Percentiles rank a stretch among this genome's conserved stretches.
These are phyloP conservation scores for Cladophialophora carrionii DNA, from an alignment of 2,329 filamentous ascomycete genomes.

Conservation along the genomic window DNA sequence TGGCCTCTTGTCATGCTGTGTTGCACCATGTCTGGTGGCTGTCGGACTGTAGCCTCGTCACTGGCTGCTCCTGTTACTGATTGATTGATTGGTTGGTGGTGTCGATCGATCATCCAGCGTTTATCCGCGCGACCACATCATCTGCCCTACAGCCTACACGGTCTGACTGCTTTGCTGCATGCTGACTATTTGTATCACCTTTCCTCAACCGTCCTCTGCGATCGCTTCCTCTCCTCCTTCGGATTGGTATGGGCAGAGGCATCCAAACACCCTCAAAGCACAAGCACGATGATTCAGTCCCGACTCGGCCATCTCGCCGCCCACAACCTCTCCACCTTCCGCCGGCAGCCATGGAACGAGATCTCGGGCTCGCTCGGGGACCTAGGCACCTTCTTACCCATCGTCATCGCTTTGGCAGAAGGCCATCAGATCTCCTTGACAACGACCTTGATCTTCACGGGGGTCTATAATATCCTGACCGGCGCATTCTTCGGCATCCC, in stretches of 20 bases:
- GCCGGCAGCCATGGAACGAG: slow-evolving; percentile 66
- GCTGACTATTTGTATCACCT: slow-evolving; percentile 10
- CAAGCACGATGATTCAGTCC: slow-evolving; percentile 11
- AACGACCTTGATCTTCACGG: slow-evolving; percentile 82
- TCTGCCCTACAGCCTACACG: slow-evolving; percentile 8
- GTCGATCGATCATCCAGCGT: slow-evolving; percentile 10
- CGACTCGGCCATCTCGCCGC: slow-evolving; percentile 22
- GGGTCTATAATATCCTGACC: slow-evolving; percentile 81
- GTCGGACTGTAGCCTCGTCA: not conserved
- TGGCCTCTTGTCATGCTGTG: not conserved
- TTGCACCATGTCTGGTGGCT: not conserved
- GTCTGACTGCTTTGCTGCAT: not conserved
- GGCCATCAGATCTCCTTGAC: slow-evolving; percentile 79
- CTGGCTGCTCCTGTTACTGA: not conserved
- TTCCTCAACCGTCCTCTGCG: not conserved
- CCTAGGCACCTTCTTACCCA: slow-evolving; percentile 83
- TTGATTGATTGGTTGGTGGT: not conserved
- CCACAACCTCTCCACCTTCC: slow-evolving; percentile 62
- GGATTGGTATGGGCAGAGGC: not conserved
- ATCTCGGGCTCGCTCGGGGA: slow-evolving; percentile 88
- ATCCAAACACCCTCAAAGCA: not conserved
- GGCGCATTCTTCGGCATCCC: slow-evolving; percentile 84
- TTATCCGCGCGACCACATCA: slow-evolving; percentile 10
- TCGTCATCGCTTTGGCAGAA: slow-evolving; percentile 82
- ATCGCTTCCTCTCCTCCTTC: not conserved